A percentile compares a stretch with the other conserved stretches of the same genome.
Evolutionary conservation across 495 filamentous ascomycete genomes (phyloP).

Genomic region (Aspergillus coremiiformis): DNA sequence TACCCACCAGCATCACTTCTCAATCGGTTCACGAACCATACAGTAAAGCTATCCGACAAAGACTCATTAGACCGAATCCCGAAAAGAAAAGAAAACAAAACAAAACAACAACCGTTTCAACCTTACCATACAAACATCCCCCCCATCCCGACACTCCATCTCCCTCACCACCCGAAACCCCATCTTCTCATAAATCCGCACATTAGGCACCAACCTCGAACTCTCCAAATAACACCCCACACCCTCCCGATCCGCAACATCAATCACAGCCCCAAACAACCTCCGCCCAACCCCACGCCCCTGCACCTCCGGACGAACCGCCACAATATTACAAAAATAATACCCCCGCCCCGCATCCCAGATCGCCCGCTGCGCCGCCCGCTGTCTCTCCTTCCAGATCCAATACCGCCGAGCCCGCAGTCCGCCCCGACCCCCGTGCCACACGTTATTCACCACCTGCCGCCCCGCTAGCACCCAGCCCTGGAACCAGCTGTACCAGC

Average conservation of each 20-base stretch:
- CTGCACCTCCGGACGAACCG: slow-evolving; percentile 51
- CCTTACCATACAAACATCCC: slow-evolving; percentile 40
- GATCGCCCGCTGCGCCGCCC: slow-evolving; percentile 33
- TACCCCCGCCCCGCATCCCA: slow-evolving; percentile 47
- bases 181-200: slow-evolving; percentile 59
- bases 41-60: slow-evolving; percentile 16
- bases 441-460: slow-evolving; percentile 55
- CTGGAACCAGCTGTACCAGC: slow-evolving; percentile 52
- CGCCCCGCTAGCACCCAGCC: slow-evolving; percentile 50
- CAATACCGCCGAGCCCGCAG: slow-evolving; percentile 57
- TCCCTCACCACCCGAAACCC: slow-evolving; percentile 55
- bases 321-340: slow-evolving; percentile 65
- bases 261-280: slow-evolving; percentile 51
- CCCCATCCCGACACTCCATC: slow-evolving; percentile 55
- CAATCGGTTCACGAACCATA: slow-evolving; percentile 19
- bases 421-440: slow-evolving; percentile 53
- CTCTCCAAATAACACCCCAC: slow-evolving; percentile 59
- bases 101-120: slow-evolving; percentile 8
- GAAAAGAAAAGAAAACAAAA: not conserved
- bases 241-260: slow-evolving; percentile 51
- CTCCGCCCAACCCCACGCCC: slow-evolving; percentile 53
- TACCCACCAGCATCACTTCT: no score
- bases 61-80: slow-evolving; percentile 1
- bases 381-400: slow-evolving; percentile 45
- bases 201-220: slow-evolving; percentile 54